phyloP scores from a whole-genome alignment of 441 rosid species.

The Rhodomyrtus psidioides region DNA sequence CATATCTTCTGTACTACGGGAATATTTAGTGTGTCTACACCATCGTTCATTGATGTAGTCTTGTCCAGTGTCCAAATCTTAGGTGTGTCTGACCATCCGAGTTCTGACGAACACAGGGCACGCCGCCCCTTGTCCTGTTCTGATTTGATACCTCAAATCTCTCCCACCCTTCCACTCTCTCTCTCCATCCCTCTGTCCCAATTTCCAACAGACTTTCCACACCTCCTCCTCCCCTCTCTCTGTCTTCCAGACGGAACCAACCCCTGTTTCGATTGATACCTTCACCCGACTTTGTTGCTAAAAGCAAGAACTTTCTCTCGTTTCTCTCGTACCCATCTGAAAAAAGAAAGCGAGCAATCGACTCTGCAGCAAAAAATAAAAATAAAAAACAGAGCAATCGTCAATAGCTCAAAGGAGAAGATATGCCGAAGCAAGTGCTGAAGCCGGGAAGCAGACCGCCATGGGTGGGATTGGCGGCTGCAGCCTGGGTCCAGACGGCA shows the following conservation, averaged over 20 bases:
- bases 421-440: conserved; percentile 44
- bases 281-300: background rate
- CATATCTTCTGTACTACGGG: no score
- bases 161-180: background rate
- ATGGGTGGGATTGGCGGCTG: conserved; percentile 94
- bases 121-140: background rate
- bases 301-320: background rate
- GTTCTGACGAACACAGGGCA: background rate
- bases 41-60: background rate
- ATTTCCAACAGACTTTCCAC: background rate
- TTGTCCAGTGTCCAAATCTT: background rate
- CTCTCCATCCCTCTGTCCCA: background rate
- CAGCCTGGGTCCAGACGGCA: conserved; percentile 74
- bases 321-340: background rate
- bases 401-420: background rate
- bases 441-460: conserved; percentile 92
- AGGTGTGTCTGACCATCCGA: background rate
- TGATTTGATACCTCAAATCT: background rate
- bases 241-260: background rate
- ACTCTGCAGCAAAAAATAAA: background rate
- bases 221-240: no score
- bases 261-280: background rate
- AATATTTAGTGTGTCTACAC: background rate
- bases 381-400: background rate
- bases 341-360: background rate